phyloP scores from a whole-genome alignment of 768 basidiomycete species.

The Tylopilus cervinicoccineus region DNA sequence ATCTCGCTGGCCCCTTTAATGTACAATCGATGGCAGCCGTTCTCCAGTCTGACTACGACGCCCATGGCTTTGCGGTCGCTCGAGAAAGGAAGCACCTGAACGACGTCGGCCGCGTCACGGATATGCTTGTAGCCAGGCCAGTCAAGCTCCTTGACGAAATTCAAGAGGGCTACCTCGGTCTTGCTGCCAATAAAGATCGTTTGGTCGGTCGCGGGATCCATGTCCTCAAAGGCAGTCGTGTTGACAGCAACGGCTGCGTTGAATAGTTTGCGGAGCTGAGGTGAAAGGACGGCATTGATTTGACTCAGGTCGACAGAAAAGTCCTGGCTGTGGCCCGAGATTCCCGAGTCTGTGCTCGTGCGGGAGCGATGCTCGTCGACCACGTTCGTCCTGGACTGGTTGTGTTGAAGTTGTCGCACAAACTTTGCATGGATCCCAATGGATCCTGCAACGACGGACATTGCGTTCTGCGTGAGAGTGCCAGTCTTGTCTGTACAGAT shows the following conservation, averaged over 20 bases:
- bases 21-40: constrained; percentile 63
- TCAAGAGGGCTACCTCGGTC: constrained; percentile 89
- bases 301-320: constrained; percentile 82
- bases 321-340: constrained; percentile 52
- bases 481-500: constrained; percentile 97
- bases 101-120: constrained; percentile 54
- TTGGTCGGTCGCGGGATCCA: constrained; percentile 55
- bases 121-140: constrained; percentile 72
- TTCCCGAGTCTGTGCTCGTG: constrained; percentile 28
- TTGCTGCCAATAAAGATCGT: constrained; percentile 82
- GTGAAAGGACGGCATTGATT: constrained; percentile 61
- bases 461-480: constrained; percentile 91
- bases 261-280: constrained; percentile 59
- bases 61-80: constrained; percentile 95
- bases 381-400: constrained; percentile 68
- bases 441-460: constrained; percentile 96
- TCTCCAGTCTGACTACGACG: constrained; percentile 62
- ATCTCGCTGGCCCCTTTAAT: constrained; percentile 96
- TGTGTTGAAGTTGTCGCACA: constrained; percentile 71
- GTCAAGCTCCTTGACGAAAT: constrained; percentile 74
- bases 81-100: constrained; percentile 93
- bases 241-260: constrained; percentile 89
- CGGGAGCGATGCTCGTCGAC: constrained; percentile 42
- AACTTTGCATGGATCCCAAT: constrained; percentile 95
- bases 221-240: constrained; percentile 92